Evolutionary conservation across 139 green algal species (phyloP).

Genomic region (Closterium sp.): DNA sequence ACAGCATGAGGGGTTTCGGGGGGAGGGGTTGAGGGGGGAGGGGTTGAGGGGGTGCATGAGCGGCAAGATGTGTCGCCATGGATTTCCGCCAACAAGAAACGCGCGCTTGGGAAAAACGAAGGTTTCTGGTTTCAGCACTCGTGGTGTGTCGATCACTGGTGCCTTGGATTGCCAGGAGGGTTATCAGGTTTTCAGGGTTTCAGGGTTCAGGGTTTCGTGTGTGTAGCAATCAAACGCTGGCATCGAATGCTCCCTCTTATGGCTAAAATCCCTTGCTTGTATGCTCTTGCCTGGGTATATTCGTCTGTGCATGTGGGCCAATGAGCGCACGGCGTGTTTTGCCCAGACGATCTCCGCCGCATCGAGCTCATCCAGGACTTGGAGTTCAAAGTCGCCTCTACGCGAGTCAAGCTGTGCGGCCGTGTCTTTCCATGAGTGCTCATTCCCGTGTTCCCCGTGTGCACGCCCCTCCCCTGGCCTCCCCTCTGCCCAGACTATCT

Average conservation of each 20-base stretch:
- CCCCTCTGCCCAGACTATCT: conserved; percentile 42
- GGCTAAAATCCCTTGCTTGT: too few relatives aligned
- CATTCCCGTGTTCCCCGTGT: too few relatives aligned
- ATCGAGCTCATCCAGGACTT: conserved; percentile 81
- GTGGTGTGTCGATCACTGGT: too few relatives aligned
- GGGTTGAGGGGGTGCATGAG: too few relatives aligned
- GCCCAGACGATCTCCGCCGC: too few relatives aligned
- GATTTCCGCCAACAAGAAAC: conserved; percentile 83
- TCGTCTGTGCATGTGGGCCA: background rate
- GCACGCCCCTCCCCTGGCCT: background rate
- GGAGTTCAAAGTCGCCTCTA: conserved; percentile 77
- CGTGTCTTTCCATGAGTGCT: too few relatives aligned
- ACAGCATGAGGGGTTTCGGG: too few relatives aligned
- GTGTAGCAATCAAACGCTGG: background rate
- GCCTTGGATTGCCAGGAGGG: too few relatives aligned
- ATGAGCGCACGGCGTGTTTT: too few relatives aligned
- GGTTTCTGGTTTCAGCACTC: too few relatives aligned
- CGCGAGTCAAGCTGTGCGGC: conserved; percentile 87
- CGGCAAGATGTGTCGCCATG: too few relatives aligned
- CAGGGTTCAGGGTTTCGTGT: background rate
- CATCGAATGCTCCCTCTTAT: background rate
- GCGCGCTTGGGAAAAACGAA: conserved; percentile 72
- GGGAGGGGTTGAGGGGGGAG: too few relatives aligned
- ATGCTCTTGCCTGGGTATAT: background rate
- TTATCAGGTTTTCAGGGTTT: background rate